Conservation (phyloP, 2,329 filamentous ascomycete species). For the Fusarium multiceps region DNA sequence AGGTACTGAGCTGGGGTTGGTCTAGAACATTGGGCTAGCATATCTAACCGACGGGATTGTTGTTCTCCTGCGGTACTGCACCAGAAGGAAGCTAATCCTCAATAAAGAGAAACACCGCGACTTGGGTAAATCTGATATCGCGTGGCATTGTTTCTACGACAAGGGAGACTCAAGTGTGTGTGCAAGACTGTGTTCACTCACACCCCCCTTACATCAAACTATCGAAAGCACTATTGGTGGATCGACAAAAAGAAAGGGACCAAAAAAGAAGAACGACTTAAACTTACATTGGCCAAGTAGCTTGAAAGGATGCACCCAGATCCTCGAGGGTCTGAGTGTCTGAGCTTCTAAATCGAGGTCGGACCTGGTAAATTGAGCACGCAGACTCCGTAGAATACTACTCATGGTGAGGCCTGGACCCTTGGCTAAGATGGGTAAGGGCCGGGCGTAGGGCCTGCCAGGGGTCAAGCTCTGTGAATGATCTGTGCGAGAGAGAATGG, state of each 20-base stretch:
- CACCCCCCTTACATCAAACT: slow-evolving; percentile 1
- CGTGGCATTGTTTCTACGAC: neutral
- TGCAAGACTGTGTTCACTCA: neutral
- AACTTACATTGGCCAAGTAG: slow-evolving; percentile 18
- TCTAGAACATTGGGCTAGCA: slow-evolving; percentile 12
- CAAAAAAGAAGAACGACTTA: neutral
- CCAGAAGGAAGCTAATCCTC: slow-evolving; percentile 3
- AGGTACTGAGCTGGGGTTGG: slow-evolving; percentile 1
- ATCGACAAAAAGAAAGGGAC: neutral
- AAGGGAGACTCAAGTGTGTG: neutral
- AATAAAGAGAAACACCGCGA: neutral
- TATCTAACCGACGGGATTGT: neutral
- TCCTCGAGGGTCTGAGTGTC: slow-evolving; percentile 2
- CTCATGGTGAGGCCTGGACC: slow-evolving; percentile 8
- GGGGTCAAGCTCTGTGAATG: neutral
- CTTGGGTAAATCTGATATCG: neutral
- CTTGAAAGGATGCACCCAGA: slow-evolving; percentile 19
- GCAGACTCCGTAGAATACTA: slow-evolving; percentile 3
- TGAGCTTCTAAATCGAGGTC: slow-evolving; percentile 32
- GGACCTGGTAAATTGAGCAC: slow-evolving; percentile 18
- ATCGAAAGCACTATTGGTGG: slow-evolving; percentile 13
- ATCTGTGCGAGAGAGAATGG: neutral
- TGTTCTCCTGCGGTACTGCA: neutral
- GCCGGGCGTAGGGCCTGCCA: neutral
- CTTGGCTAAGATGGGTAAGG: slow-evolving; percentile 5